Percentiles rank a stretch among this genome's conserved stretches.
These are phyloP conservation scores for Phytophthora lateralis DNA, from an alignment of 352 stramenopile genomes.

Conservation along the genomic window DNA sequence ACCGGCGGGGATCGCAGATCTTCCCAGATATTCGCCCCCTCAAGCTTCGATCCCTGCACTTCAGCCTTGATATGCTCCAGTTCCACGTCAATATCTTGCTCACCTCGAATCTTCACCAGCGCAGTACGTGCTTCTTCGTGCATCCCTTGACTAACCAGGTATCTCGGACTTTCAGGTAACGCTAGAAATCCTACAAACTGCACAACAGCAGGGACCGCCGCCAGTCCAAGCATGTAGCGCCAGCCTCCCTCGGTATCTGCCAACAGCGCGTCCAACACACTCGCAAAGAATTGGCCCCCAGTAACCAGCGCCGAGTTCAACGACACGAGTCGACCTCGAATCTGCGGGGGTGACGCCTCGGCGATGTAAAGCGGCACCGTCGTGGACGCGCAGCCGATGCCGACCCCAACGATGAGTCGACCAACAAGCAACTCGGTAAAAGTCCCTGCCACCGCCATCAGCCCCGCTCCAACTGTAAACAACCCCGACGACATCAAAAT, in stretches of 20 bases:
- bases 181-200: conserved; percentile 75
- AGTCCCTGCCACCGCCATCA: conserved; percentile 62
- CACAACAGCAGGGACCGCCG: conserved; percentile 59
- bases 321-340: conserved; percentile 72
- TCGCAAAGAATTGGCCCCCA: conserved; percentile 81
- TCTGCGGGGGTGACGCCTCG: conserved; percentile 67
- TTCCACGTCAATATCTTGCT: conserved; percentile 53
- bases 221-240: conserved; percentile 84
- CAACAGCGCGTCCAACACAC: conserved; percentile 61
- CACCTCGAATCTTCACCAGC: conserved; percentile 61
- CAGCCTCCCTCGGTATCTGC: conserved; percentile 61
- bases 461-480: conserved; percentile 60
- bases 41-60: conserved; percentile 31
- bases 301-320: conserved; percentile 79
- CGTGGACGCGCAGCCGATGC: conserved; percentile 77
- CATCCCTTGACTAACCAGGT: conserved; percentile 50
- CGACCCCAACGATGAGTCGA: conserved; percentile 65
- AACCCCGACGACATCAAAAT: conserved; percentile 70
- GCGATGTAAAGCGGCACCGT: conserved; percentile 83
- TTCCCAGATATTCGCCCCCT: conserved; percentile 38
- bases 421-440: conserved; percentile 62
- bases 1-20: conserved; percentile 44
- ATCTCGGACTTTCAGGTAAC: conserved; percentile 72
- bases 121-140: conserved; percentile 49
- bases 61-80: conserved; percentile 66